A percentile compares a stretch with the other conserved stretches of the same genome.
Evolutionary conservation across 805 yeast genomes (phyloP).

Genomic region (Tetrapisispora arboricola): DNA sequence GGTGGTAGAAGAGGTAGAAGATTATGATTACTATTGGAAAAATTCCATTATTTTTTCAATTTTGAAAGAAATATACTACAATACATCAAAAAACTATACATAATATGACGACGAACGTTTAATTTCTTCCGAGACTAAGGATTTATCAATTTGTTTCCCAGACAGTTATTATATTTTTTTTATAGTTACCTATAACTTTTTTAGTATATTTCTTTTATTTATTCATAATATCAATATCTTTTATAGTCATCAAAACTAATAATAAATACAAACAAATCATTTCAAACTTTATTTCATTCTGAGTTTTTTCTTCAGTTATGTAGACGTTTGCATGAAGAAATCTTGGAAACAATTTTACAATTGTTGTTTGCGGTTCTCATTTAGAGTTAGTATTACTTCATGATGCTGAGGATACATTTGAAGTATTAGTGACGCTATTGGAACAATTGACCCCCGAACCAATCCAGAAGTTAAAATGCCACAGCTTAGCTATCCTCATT

Average conservation of each 20-base stretch:
- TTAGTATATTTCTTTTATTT: not conserved
- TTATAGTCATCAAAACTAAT: not conserved
- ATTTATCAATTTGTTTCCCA: not conserved
- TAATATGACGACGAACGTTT: not conserved
- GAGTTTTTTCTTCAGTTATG: too few relatives aligned
- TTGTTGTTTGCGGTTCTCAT: too few relatives aligned
- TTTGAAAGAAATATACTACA: not conserved
- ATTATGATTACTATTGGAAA: conserved; percentile 37
- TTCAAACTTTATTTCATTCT: not conserved
- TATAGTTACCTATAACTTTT: not conserved
- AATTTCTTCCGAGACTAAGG: not conserved
- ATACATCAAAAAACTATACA: not conserved
- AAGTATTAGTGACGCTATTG: too few relatives aligned
- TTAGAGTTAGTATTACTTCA: too few relatives aligned
- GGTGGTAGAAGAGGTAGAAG: conserved; percentile 99
- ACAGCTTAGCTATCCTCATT: too few relatives aligned
- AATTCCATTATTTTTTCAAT: not conserved
- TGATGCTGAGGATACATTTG: too few relatives aligned
- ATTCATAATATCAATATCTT: not conserved
- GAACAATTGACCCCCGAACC: too few relatives aligned
- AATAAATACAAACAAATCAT: not conserved
- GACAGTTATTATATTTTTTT: not conserved
- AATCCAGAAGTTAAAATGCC: too few relatives aligned
- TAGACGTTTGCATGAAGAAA: too few relatives aligned
- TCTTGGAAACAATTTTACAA: too few relatives aligned